Conservation (phyloP, 352 stramenopile species). For the Globisporangium cystogenes region DNA sequence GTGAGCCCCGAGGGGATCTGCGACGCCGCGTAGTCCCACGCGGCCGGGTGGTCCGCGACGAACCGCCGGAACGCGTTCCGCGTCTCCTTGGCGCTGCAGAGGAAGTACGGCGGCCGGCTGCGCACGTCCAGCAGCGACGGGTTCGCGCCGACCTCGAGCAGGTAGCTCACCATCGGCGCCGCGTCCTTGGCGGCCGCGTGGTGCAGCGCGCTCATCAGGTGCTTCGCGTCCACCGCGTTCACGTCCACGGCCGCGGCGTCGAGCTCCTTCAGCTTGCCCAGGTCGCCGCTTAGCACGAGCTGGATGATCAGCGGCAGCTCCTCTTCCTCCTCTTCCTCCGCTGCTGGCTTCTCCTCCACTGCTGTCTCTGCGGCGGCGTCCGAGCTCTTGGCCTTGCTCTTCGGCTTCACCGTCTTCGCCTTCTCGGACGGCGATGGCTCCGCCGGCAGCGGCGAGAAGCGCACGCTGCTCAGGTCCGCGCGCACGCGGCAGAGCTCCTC, state of each 20-base stretch:
- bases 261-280: slow-evolving; percentile 32
- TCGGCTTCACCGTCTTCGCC: slow-evolving; percentile 24
- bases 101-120: slow-evolving; percentile 83
- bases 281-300: slow-evolving; percentile 25
- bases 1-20: slow-evolving; percentile 76
- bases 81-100: slow-evolving; percentile 84
- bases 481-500: slow-evolving; percentile 79
- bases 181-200: slow-evolving; percentile 50
- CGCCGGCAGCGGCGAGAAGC: slow-evolving; percentile 47
- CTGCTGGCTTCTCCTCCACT: slow-evolving; percentile 12
- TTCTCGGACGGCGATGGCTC: slow-evolving; percentile 11
- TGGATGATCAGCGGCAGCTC: slow-evolving; percentile 32
- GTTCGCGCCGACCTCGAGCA: slow-evolving; percentile 84
- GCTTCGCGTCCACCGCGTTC: slow-evolving; percentile 47
- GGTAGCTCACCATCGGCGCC: slow-evolving; percentile 41
- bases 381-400: slow-evolving; percentile 3
- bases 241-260: slow-evolving; percentile 22
- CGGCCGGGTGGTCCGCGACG: slow-evolving; percentile 73
- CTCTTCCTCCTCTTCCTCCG: slow-evolving; percentile 13
- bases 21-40: slow-evolving; percentile 65
- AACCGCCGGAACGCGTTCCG: slow-evolving; percentile 91
- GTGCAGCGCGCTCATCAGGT: slow-evolving; percentile 77
- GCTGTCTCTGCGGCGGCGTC: background rate
- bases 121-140: slow-evolving; percentile 79
- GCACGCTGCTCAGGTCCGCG: slow-evolving; percentile 59